These are phyloP conservation scores for Pichia sp. DNA, from an alignment of 1,139 yeast species.

Conservation along the genomic window DNA sequence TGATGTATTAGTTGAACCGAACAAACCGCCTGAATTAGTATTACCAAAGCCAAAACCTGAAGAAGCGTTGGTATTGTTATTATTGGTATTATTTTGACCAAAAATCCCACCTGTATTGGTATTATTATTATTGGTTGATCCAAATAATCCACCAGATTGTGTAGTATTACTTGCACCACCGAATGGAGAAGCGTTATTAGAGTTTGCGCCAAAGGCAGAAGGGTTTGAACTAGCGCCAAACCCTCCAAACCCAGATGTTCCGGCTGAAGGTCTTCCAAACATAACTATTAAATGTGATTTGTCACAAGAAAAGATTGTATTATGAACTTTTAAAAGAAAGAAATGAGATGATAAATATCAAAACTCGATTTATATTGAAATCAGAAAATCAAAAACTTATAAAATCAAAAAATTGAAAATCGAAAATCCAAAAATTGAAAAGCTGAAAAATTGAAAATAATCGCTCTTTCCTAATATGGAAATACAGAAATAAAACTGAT, in stretches of 20 bases:
- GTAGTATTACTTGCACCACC: conserved; percentile 24
- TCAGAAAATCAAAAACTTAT: background rate
- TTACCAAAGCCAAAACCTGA: background rate
- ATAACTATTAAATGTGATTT: conserved; percentile 20
- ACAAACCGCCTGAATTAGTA: conserved; percentile 12
- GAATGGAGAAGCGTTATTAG: conserved; percentile 6
- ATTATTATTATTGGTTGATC: conserved; percentile 24
- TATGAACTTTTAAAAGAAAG: background rate
- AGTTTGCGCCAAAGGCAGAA: conserved; percentile 18
- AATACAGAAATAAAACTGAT: too few species aligned
- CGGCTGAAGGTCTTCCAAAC: conserved; percentile 40
- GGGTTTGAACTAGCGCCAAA: conserved; percentile 35
- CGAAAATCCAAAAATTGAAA: background rate
- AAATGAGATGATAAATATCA: background rate
- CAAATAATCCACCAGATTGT: conserved; percentile 13
- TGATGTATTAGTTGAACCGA: conserved; percentile 16
- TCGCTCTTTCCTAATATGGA: too few species aligned
- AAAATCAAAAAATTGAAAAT: background rate
- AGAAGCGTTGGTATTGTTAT: background rate
- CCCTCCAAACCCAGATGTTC: conserved; percentile 54
- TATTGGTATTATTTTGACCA: background rate
- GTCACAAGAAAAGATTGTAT: background rate
- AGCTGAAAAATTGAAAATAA: background rate
- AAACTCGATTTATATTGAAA: too few species aligned
- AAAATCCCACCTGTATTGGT: conserved; percentile 8